A percentile compares a stretch with the other conserved stretches of the same genome.
phyloP scores from a whole-genome alignment of 805 yeast genomes.

The Zygotorulaspora chibaensis region DNA sequence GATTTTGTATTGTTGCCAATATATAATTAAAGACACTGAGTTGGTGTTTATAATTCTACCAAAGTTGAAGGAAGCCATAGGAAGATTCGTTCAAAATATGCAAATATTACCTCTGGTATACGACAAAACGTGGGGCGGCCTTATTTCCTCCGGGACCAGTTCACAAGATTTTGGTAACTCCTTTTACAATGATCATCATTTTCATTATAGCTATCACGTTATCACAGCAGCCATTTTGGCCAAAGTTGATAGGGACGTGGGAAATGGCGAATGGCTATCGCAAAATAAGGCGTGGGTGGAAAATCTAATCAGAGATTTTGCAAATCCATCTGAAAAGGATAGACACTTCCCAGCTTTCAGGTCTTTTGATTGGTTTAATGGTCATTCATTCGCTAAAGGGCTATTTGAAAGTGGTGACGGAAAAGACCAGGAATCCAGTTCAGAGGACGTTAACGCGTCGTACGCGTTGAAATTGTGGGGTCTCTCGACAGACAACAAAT shows the following conservation, averaged over 20 bases:
- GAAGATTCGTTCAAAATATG: conserved; percentile 60
- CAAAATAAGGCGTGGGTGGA: conserved; percentile 50
- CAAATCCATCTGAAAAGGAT: conserved; percentile 55
- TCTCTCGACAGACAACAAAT: conserved; percentile 46
- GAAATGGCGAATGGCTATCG: conserved; percentile 52
- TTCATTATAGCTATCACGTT: conserved; percentile 71
- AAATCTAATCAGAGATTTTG: conserved; percentile 60
- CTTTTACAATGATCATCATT: conserved; percentile 70
- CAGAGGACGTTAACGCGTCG: conserved; percentile 70
- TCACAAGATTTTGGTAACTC: conserved; percentile 69
- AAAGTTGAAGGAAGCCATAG: conserved; percentile 62
- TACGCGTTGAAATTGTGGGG: conserved; percentile 69
- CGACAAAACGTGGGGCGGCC: conserved; percentile 75
- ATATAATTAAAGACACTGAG: conserved; percentile 52
- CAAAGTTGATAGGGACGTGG: conserved; percentile 45
- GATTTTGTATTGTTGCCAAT: conserved; percentile 68
- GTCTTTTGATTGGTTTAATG: conserved; percentile 70
- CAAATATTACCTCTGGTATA: conserved; percentile 74
- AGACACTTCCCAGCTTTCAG: conserved; percentile 60
- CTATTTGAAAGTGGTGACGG: conserved; percentile 69
- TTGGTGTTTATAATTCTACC: conserved; percentile 51
- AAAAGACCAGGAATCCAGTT: conserved; percentile 67
- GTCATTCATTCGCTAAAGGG: conserved; percentile 79
- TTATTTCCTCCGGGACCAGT: conserved; percentile 61
- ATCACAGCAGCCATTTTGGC: conserved; percentile 66